These are phyloP conservation scores for Eucalyptus shirleyi DNA, from an alignment of 345 rosid genomes.

Conservation along the genomic window DNA sequence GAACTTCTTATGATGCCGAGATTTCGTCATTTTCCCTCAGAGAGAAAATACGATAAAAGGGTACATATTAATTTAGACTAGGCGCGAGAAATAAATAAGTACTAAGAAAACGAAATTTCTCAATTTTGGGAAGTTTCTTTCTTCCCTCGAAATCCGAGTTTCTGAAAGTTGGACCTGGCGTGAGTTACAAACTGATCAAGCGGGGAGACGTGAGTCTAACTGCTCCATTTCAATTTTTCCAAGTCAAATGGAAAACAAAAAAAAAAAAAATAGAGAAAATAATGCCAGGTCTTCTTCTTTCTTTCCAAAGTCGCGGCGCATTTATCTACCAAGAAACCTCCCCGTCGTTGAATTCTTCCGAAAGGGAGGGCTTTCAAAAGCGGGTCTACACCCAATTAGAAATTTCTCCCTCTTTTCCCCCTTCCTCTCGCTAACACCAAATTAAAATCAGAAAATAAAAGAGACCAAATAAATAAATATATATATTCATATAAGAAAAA, in stretches of 20 bases:
- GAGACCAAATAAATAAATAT: not conserved
- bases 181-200: not conserved
- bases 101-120: not conserved
- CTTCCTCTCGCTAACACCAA: not conserved
- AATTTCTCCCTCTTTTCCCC: not conserved
- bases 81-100: not conserved
- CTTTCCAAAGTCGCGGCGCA: not conserved
- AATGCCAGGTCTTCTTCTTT: not conserved
- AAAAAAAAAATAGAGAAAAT: too few species aligned
- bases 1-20: not conserved
- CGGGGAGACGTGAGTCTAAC: not conserved
- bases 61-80: not conserved
- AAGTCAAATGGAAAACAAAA: not conserved
- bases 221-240: not conserved
- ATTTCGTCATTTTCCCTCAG: rapidly evolving
- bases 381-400: not conserved
- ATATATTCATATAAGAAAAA: not conserved
- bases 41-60: not conserved
- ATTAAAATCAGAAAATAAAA: not conserved
- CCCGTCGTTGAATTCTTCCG: not conserved
- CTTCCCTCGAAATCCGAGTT: not conserved
- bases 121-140: not conserved
- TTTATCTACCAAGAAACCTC: not conserved
- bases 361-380: not conserved
- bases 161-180: not conserved